phyloP scores from a whole-genome alignment of 2,329 filamentous ascomycete genomes.

The Diplodia mutila region DNA sequence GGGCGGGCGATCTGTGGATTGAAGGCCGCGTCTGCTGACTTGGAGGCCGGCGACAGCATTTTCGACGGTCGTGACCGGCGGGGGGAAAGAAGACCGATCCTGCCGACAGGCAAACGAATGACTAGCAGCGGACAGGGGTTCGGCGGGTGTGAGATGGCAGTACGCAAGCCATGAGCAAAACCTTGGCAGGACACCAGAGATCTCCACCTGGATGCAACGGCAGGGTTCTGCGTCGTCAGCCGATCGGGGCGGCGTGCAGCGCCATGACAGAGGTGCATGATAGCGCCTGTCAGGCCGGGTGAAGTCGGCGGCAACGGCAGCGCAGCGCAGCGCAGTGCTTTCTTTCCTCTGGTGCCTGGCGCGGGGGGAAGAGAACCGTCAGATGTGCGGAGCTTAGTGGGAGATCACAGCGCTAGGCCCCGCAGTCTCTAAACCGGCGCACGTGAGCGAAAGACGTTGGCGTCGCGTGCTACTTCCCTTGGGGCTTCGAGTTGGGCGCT shows the following conservation, averaged over 20 bases:
- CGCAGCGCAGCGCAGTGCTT: neutral
- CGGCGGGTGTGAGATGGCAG: neutral
- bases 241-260: constrained; percentile 2
- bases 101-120: neutral
- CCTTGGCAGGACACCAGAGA: neutral
- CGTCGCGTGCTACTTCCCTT: neutral
- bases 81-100: constrained; percentile 15
- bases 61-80: neutral
- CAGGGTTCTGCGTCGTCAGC: constrained; percentile 10
- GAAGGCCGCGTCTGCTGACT: constrained; percentile 16
- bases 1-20: neutral
- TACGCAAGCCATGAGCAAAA: neutral
- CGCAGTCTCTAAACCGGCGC: neutral
- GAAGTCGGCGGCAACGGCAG: neutral
- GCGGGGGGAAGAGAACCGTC: neutral
- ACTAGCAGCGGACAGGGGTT: constrained; percentile 2
- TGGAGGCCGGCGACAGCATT: neutral
- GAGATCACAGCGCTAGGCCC: constrained; percentile 22
- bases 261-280: neutral
- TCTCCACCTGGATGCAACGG: neutral
- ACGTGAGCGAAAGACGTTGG: constrained; percentile 3
- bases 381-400: constrained; percentile 12
- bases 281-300: neutral
- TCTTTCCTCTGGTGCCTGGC: neutral
- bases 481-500: neutral